These are phyloP conservation scores for Artemisia annua DNA, from an alignment of 129 eudicot species.

Conservation along the genomic window DNA sequence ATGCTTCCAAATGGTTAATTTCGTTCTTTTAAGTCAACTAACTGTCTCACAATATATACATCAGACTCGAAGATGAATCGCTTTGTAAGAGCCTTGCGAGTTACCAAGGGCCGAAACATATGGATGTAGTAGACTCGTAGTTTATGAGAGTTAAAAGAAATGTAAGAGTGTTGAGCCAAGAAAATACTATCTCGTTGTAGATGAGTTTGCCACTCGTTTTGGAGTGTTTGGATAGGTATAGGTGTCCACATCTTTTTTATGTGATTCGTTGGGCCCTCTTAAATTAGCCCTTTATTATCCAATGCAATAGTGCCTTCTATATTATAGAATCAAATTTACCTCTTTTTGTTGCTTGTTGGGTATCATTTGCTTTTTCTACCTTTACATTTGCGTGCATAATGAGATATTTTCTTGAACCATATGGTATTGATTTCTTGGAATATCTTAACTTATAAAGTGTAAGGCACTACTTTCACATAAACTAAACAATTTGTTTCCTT, in stretches of 20 bases:
- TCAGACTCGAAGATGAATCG: too few species aligned
- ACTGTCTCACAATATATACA: too few species aligned
- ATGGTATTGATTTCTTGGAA: background rate
- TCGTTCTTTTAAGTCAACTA: too few species aligned
- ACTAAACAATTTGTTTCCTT: too few species aligned
- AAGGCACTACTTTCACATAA: too few species aligned
- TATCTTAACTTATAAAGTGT: too few species aligned
- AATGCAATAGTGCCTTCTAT: slow-evolving; percentile 24
- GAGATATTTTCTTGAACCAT: background rate
- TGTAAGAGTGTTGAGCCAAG: too few species aligned
- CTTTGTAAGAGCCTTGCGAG: too few species aligned
- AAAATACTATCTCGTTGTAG: slow-evolving; percentile 17
- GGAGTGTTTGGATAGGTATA: slow-evolving; percentile 23
- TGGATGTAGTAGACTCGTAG: too few species aligned
- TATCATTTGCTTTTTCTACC: background rate
- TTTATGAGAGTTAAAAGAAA: background rate
- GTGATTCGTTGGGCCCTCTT: slow-evolving; percentile 22
- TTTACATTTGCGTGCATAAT: background rate
- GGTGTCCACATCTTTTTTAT: slow-evolving; percentile 27
- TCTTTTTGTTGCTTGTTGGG: slow-evolving; percentile 15
- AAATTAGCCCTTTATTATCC: slow-evolving; percentile 18
- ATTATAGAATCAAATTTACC: slow-evolving; percentile 5
- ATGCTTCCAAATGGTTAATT: too few species aligned
- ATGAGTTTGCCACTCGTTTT: slow-evolving; percentile 36
- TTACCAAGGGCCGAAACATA: too few species aligned